These are phyloP conservation scores for Tylopilus orsonianus DNA, from an alignment of 1,284 basidiomycete species.

Conservation along the genomic window DNA sequence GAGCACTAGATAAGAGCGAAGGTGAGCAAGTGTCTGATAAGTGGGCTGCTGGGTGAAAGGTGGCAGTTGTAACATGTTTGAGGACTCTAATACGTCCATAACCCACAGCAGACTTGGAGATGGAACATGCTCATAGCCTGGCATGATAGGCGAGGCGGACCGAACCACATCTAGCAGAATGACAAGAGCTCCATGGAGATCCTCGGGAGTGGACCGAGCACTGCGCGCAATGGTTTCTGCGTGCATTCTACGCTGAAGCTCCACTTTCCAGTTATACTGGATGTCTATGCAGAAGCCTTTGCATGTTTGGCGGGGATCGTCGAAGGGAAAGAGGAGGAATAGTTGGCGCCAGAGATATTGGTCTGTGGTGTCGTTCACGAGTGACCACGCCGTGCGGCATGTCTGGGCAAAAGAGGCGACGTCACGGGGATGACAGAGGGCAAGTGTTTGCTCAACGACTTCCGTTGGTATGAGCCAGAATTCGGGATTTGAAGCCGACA, in stretches of 20 bases:
- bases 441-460: slow-evolving; percentile 54
- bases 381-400: slow-evolving; percentile 43
- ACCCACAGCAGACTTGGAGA: slow-evolving; percentile 46
- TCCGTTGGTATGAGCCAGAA: slow-evolving; percentile 50
- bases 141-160: slow-evolving; percentile 39
- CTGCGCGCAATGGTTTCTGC: slow-evolving; percentile 37
- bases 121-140: slow-evolving; percentile 20
- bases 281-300: slow-evolving; percentile 12
- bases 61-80: slow-evolving; percentile 35
- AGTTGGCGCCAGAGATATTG: slow-evolving; percentile 65
- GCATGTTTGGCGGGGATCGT: slow-evolving; percentile 49
- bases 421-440: slow-evolving; percentile 52
- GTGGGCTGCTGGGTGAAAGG: slow-evolving; percentile 15
- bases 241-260: slow-evolving; percentile 41
- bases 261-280: slow-evolving; percentile 39
- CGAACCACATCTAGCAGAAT: slow-evolving; percentile 44
- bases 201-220: slow-evolving; percentile 25
- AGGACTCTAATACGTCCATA: slow-evolving; percentile 36
- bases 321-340: slow-evolving; percentile 55
- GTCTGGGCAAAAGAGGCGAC: slow-evolving; percentile 56
- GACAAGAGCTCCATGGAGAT: slow-evolving; percentile 40
- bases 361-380: slow-evolving; percentile 51
- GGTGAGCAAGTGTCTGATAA: slow-evolving; percentile 33
- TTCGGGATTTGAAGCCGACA: slow-evolving; percentile 5
- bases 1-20: slow-evolving; percentile 46